These are phyloP conservation scores for Fusarium mangiferae DNA, from an alignment of 2,329 filamentous ascomycete genomes.

Conservation along the genomic window DNA sequence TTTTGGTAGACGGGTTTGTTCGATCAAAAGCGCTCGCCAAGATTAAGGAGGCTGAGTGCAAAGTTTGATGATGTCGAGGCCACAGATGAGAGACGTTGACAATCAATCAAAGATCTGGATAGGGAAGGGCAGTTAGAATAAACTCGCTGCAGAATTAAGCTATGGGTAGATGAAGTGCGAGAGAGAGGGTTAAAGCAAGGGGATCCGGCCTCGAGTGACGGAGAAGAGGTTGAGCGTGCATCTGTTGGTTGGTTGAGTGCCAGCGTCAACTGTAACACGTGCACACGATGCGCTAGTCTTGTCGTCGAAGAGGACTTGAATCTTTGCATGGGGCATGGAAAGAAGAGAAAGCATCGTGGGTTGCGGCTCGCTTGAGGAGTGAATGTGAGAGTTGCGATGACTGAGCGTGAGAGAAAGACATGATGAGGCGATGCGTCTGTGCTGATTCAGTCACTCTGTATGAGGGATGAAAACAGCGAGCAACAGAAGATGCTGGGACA, in stretches of 20 bases:
- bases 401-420: background rate
- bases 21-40: conserved; percentile 30
- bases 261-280: conserved; percentile 8
- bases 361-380: conserved; percentile 29
- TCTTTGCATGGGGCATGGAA: conserved; percentile 6
- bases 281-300: conserved; percentile 15
- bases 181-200: background rate
- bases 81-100: conserved; percentile 37
- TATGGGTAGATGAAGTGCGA: conserved; percentile 17
- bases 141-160: conserved; percentile 2
- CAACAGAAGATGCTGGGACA: background rate
- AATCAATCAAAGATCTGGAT: conserved; percentile 35
- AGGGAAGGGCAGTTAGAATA: conserved; percentile 39
- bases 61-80: conserved; percentile 32
- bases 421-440: background rate
- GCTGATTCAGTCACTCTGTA: conserved; percentile 42
- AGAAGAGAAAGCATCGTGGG: background rate
- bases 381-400: conserved; percentile 25
- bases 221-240: conserved; percentile 14
- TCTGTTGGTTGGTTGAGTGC: background rate
- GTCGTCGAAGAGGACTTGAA: background rate
- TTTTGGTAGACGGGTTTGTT: conserved; percentile 3
- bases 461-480: conserved; percentile 11
- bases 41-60: conserved; percentile 10
- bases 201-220: background rate